These are phyloP conservation scores for Trebouxia gelatinosa DNA, from an alignment of 163 green algal genomes.

Conservation along the genomic window DNA sequence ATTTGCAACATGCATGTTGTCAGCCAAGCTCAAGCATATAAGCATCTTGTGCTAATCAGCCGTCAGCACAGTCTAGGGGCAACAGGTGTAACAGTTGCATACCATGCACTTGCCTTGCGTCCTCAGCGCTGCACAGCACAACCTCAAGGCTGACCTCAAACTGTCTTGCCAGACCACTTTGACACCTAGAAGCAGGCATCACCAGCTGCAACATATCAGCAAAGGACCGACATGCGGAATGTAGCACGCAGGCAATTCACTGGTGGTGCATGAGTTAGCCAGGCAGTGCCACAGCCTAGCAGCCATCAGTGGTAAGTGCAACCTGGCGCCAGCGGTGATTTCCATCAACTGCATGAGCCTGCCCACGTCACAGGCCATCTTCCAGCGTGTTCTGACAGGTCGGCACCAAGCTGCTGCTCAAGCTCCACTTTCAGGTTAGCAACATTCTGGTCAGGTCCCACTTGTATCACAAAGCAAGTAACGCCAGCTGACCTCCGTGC, in stretches of 20 bases:
- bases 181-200: neutral
- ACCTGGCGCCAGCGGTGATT: constrained; percentile 42
- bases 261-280: constrained; percentile 48
- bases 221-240: neutral
- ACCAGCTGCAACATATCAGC: neutral
- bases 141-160: neutral
- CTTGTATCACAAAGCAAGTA: no score
- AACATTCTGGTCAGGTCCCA: no score
- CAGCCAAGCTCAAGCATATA: no score
- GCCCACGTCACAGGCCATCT: constrained; percentile 34
- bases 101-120: neutral
- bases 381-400: constrained; percentile 34
- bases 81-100: neutral
- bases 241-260: constrained; percentile 53
- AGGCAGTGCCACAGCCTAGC: constrained; percentile 10
- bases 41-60: no score
- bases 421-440: no score
- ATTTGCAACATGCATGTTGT: no score
- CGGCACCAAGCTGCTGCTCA: constrained; percentile 20
- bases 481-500: no score
- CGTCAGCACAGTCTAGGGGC: no score
- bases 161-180: neutral
- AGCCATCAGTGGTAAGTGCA: neutral
- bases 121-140: neutral
- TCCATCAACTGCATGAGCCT: constrained; percentile 71